Evolutionary conservation across 768 basidiomycete genomes (phyloP).

Genomic region (Albatrellus ellisii): DNA sequence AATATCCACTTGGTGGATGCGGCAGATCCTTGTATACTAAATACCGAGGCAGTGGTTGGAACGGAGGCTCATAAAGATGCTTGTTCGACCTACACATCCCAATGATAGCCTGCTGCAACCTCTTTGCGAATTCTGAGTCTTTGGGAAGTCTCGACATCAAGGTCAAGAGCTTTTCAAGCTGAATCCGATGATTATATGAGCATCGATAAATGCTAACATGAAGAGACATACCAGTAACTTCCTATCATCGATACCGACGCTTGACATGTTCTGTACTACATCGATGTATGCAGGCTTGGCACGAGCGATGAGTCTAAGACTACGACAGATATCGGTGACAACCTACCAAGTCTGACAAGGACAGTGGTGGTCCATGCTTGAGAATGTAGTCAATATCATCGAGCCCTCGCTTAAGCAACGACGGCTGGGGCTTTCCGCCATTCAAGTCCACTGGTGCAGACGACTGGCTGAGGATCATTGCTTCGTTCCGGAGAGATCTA

Average conservation of each 20-base stretch:
- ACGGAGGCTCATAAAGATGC: neutral
- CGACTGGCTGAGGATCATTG: neutral
- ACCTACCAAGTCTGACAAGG: conserved; percentile 9
- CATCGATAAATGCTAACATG: neutral
- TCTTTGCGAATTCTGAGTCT: neutral
- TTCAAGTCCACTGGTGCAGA: conserved; percentile 4
- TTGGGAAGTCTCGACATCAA: conserved; percentile 8
- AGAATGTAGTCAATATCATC: conserved; percentile 4
- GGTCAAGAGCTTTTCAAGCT: conserved; percentile 13
- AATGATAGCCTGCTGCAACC: conserved; percentile 9
- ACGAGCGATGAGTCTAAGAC: neutral
- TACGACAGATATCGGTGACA: neutral
- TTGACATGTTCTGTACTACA: conserved; percentile 3
- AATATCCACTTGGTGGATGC: conserved; percentile 12
- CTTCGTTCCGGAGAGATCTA: conserved; percentile 1
- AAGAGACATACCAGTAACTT: conserved; percentile 6
- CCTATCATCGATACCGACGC: conserved; percentile 9
- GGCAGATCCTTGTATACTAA: conserved; percentile 14
- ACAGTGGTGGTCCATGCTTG: conserved; percentile 4
- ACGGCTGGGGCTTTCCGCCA: conserved; percentile 2
- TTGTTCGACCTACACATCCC: conserved; percentile 4
- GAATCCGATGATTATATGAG: neutral
- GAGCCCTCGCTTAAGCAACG: conserved; percentile 1
- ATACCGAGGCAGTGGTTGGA: neutral
- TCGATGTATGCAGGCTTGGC: conserved; percentile 9